Base-by-base conservation (phyloP, 2,329 filamentous ascomycete species). In the Alternaria novae-zelandiae region DNA sequence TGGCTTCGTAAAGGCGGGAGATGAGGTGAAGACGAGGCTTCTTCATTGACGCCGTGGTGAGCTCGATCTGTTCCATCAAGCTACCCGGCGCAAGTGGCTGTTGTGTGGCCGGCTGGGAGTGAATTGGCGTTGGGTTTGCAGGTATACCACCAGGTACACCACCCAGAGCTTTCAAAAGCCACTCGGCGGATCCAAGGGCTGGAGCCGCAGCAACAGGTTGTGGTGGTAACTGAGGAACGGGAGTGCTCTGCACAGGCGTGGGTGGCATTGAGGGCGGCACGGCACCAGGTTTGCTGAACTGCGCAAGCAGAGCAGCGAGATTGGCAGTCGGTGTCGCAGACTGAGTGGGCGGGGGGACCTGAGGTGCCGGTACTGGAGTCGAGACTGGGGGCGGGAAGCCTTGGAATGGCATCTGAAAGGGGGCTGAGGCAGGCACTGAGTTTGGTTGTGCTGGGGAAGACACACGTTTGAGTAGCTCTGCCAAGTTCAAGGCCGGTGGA, bases 1-100 rank as follows among this genome's bases (percentile, higher is more conserved):
- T 88, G 20, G 90, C 88, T 64, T 95, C 92, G 76, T 97, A 95
- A 9, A 98, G 86, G 17, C 85, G 85, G 17, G 88, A 84, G 8
- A 97, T 85, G 13, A 97, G 83, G 68, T 93, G 87, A 13, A 91
- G 90, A 15, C 92, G 91, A 67, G 90, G 90, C 72, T 91, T 88
- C 81, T 93, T 94, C 46, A 96, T 84, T 26, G 91, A 91, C 7
- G 86, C 85, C 5, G 89, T 85, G 58, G 87, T 90, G 69, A 95
- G 83, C 58, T 87, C 84, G 20, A 89, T 85, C 65, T 86, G 84
- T 68, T 83, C 84, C 53, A 69, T 63, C 5, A 82, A 78, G 15
- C 82, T 78, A 17, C 74, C 77, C 41, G 83, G 74, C 43, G 71
- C 73, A 12, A 76, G 73, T 26, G 69, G 62, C 54, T 78, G 73